Evolutionary conservation across 2,329 filamentous ascomycete genomes (phyloP).

Genomic region (Verticillium longisporum): DNA sequence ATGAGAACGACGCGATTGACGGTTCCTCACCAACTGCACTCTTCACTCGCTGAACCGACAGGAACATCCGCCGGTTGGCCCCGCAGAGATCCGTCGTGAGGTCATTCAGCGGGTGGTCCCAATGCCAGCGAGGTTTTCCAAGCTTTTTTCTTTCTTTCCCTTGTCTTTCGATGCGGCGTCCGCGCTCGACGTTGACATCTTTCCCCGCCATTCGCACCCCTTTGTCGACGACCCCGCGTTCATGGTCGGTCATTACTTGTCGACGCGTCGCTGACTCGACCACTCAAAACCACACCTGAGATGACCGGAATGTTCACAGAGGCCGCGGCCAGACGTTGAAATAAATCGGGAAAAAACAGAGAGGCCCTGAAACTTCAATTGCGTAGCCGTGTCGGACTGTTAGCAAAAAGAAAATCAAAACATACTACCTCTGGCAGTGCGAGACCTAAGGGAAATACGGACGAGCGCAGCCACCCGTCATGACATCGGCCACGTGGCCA

Average conservation of each 20-base stretch:
- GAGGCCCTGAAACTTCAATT: not conserved
- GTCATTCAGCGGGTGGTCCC: not conserved
- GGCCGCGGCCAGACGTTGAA: not conserved
- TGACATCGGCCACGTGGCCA: slow-evolving; percentile 1
- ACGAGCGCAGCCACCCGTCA: not conserved
- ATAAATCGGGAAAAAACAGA: not conserved
- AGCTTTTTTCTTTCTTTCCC: not conserved
- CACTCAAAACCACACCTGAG: not conserved
- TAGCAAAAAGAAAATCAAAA: not conserved
- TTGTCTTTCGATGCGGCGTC: not conserved
- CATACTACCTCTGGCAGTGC: not conserved
- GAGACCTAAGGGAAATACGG: not conserved
- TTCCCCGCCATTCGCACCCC: not conserved
- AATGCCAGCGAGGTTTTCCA: not conserved
- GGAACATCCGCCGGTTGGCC: not conserved
- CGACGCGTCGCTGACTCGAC: not conserved
- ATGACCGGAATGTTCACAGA: not conserved
- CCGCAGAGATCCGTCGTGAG: not conserved
- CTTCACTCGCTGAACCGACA: not conserved
- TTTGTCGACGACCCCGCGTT: not conserved
- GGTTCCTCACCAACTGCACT: not conserved
- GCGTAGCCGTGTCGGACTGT: not conserved
- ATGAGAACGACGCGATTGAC: not conserved
- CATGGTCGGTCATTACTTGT: not conserved
- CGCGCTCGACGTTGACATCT: not conserved